A percentile compares a stretch with the other conserved stretches of the same genome.
Conservation (phyloP, 2,329 filamentous ascomycete species). For the Chlorencoelia australis region DNA sequence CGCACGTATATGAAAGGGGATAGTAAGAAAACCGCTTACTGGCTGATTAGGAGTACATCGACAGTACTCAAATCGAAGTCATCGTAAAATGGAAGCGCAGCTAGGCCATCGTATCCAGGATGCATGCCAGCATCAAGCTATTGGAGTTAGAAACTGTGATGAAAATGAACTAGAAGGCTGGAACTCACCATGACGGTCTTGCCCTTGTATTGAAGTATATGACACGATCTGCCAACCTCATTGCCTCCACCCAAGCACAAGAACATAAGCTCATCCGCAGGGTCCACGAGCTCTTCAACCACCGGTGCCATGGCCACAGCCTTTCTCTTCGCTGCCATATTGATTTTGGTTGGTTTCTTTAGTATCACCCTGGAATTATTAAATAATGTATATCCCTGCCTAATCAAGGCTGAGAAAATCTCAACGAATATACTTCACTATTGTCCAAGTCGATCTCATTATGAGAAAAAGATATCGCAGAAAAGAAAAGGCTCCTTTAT, state of each 20-base stretch:
- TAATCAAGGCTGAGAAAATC: too few relatives aligned
- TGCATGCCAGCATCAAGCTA: conserved; percentile 96
- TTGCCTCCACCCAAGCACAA: conserved; percentile 90
- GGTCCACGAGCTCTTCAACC: conserved; percentile 80
- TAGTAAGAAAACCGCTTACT: conserved; percentile 58
- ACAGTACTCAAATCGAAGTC: conserved; percentile 97
- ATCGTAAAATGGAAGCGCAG: conserved; percentile 92
- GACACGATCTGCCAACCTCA: conserved; percentile 92
- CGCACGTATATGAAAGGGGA: conserved; percentile 2
- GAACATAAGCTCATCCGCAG: conserved; percentile 89
- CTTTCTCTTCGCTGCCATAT: conserved; percentile 95
- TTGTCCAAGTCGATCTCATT: too few relatives aligned
- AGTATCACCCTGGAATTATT: too few relatives aligned
- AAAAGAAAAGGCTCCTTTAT: too few relatives aligned
- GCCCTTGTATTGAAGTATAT: conserved; percentile 97
- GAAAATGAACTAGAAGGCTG: conserved; percentile 1
- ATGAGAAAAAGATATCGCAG: too few relatives aligned
- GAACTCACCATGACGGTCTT: conserved; percentile 90
- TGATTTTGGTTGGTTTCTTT: too few relatives aligned
- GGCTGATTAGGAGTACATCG: conserved; percentile 93
- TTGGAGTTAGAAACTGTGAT: conserved; percentile 1
- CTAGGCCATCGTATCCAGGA: conserved; percentile 88
- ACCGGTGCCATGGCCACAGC: conserved; percentile 59
- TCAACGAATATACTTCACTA: too few relatives aligned
- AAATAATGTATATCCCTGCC: too few relatives aligned